Base-by-base conservation (phyloP, 192 early-diverging fungal genomes). In the Linnemannia hyalina region DNA sequence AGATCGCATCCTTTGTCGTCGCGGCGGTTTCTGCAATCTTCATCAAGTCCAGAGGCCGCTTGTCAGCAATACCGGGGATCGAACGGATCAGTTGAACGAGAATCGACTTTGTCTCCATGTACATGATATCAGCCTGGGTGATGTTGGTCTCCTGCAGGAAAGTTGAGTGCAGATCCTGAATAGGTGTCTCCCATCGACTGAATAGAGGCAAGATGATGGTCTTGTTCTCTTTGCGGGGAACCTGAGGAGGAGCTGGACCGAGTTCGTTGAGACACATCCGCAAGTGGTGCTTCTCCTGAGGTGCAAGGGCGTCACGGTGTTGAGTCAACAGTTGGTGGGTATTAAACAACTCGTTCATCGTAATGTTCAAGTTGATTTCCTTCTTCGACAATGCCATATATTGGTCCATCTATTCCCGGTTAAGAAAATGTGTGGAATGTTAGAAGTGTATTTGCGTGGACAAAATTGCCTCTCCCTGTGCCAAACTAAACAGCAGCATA, bases 321-420 rank as follows among this genome's bases (percentile, higher is more conserved):
- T 97, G 95, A 13, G 94, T 81, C 80, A 99, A 89, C 42, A 99
- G 88, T 38, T 94, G 89, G 70, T 97, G 97, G 38, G 97, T 99
- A 84, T 96, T 97, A 89, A 96, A 97, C 77, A 99, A 95, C 93
- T 99, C 97, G 88, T 99, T 99, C 54, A 98, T 88, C 23, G 96
- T 96, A 70, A 99, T 98, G 86, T 95, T 94, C 16, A 99, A 89
- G 74, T 94, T 88, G 70, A 97, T 94, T 77, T 99, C 95, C 83
- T 96, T 97, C 83, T 97, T 98, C 6, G 97, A 98, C 71, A 99
- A 81, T 1, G 97, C 97, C 87, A 98, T 96, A 80, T 99, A 98
- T 89, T 99, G 97, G 88, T 99, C 97, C 97, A 99, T 99, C 92
- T 90, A 85, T 41, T 42, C 54, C 4, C 38, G 73, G 44, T 2